These are phyloP conservation scores for Piedraia hortae DNA, from an alignment of 2,329 filamentous ascomycete species.

Conservation along the genomic window DNA sequence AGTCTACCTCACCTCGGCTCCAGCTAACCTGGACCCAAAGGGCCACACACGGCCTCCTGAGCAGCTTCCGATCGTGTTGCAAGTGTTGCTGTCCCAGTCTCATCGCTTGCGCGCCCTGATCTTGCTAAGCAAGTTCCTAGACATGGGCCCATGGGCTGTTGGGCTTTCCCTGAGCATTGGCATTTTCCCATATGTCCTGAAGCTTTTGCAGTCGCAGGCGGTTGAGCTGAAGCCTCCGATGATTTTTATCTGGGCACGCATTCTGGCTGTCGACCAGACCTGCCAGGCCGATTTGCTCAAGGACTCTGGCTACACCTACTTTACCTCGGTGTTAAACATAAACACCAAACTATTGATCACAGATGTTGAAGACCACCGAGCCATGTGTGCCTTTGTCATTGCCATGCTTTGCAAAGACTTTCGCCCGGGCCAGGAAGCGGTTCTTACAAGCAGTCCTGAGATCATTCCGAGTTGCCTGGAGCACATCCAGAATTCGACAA, in stretches of 20 bases:
- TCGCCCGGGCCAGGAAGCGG: conserved; percentile 71
- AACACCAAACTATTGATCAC: conserved; percentile 19
- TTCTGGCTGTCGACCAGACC: conserved; percentile 78
- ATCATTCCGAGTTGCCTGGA: conserved; percentile 68
- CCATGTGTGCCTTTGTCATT: conserved; percentile 96
- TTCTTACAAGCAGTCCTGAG: conserved; percentile 62
- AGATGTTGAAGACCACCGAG: conserved; percentile 80
- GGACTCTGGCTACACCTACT: conserved; percentile 92
- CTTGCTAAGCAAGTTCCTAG: conserved; percentile 72
- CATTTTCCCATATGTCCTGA: conserved; percentile 96
- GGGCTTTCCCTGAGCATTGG: conserved; percentile 90
- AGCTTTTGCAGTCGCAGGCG: conserved; percentile 81
- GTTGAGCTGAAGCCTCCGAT: conserved; percentile 90
- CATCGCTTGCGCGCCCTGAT: conserved; percentile 79
- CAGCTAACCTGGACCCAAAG: conserved; percentile 64
- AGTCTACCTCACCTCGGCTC: conserved; percentile 79
- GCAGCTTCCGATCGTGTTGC: conserved; percentile 82
- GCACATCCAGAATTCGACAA: conserved; percentile 64
- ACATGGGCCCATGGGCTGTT: conserved; percentile 94
- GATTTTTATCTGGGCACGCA: conserved; percentile 97
- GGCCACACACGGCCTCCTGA: conserved; percentile 42
- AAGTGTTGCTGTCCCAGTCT: conserved; percentile 85
- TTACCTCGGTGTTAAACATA: conserved; percentile 73
- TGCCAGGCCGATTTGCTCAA: conserved; percentile 87
- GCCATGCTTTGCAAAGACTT: conserved; percentile 94